Evolutionary conservation across 2,329 filamentous ascomycete species (phyloP), one percentile per base, ranked within the genome.

Genomic region (Paecilomyces fulvus): DNA sequence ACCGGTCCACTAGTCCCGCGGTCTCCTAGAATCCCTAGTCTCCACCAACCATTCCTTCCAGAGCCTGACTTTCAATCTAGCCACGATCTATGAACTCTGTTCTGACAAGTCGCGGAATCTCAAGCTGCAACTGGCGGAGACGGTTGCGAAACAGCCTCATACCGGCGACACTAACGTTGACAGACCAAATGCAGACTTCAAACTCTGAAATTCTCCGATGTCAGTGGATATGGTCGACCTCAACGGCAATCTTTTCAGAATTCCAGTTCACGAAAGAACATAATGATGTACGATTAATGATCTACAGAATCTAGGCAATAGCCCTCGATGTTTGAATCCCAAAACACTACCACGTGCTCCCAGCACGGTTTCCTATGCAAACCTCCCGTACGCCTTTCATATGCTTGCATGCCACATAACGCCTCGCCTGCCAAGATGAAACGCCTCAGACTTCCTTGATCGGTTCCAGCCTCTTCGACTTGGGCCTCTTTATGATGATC

Each of bases 1-100:
- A 14, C 50, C 46, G 54, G 30, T 43, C 28, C 51, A 43, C 2
- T 58, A 89, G 80, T 88, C 89, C 0, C 83, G 83, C 12, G 72
- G 77, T 11, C 73, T 89, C 0, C 76, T 96, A 2, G 87, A 92
- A 65, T 73, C 75, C 0, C 74, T 95, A 10, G 77, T 91, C 0
- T 78, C 83, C 2, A 70, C 77, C 0, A 83, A 85, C 1, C 77
- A 83, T 46, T 82, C 84, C 0, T 96, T 92, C 57, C 86, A 89
- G 60, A 89, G 89, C 0, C 75, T 96, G 2, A 82, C 95, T 0
- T 95, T 96, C 74, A 97, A 97, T 69, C 73, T 99, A 11, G 85
- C 86, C 10, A 97, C 92, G 0, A 83, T 96, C 64, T 97, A 95
- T 69, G 94, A 97, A 73, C 80, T 97, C 7, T 94, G 89, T 68